Percentiles rank a stretch among this genome's conserved stretches.
Conservation (phyloP, 2,329 filamentous ascomycete genomes). For the Paradendryphiella salina region DNA sequence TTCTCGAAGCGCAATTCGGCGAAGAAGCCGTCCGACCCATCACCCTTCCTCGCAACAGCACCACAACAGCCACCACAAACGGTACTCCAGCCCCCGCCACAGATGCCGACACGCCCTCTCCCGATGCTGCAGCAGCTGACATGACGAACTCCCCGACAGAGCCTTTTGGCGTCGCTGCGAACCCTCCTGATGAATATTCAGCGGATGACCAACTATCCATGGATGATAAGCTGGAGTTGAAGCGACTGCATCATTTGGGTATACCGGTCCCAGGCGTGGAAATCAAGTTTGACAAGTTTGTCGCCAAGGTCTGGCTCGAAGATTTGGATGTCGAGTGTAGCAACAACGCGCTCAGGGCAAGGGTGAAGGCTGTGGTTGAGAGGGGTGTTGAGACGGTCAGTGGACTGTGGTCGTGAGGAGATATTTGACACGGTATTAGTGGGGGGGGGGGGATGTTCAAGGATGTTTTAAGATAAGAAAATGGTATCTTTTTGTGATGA, state of each 20-base stretch:
- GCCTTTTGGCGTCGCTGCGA: constrained; percentile 15
- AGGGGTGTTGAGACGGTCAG: constrained; percentile 79
- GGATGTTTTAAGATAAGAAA: neutral
- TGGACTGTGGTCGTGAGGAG: constrained; percentile 34
- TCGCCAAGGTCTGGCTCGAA: constrained; percentile 90
- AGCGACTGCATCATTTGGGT: constrained; percentile 77
- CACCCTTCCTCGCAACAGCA: constrained; percentile 61
- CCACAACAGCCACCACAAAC: constrained; percentile 29
- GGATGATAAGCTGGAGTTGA: constrained; percentile 61
- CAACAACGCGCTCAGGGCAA: constrained; percentile 76
- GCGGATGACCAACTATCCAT: constrained; percentile 9
- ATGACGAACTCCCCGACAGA: constrained; percentile 1
- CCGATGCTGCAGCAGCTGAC: neutral
- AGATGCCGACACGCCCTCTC: neutral
- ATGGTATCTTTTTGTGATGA: neutral
- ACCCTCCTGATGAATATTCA: neutral
- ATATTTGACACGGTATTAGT: neutral
- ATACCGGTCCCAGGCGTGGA: constrained; percentile 89
- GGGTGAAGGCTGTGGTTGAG: constrained; percentile 87
- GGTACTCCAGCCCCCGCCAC: constrained; percentile 4
- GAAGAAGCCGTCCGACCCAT: constrained; percentile 79
- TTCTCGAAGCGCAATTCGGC: constrained; percentile 96
- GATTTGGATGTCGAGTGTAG: constrained; percentile 85
- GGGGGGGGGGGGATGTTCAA: neutral
- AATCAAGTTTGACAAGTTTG: constrained; percentile 84